Evolutionary conservation across 1,284 basidiomycete species (phyloP).

Genomic region (Cutaneotrichosporon sp.): DNA sequence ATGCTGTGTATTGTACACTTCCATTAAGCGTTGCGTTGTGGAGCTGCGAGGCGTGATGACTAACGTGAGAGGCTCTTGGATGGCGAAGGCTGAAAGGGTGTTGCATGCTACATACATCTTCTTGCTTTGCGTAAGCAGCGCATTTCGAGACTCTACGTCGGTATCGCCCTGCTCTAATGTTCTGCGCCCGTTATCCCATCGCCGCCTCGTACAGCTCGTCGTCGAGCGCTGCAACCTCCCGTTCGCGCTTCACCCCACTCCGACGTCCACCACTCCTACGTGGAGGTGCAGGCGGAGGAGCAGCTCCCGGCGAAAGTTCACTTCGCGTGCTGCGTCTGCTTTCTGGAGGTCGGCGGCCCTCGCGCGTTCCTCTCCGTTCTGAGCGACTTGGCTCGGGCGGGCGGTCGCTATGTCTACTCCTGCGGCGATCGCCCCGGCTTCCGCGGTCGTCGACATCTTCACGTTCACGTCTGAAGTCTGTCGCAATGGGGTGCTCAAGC

Average conservation of each 20-base stretch:
- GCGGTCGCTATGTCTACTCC: no score
- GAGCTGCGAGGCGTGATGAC: no score
- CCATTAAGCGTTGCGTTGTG: no score
- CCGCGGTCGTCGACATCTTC: not conserved
- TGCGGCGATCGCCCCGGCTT: not conserved
- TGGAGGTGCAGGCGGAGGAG: not conserved
- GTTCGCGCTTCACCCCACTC: not conserved
- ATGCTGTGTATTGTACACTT: constrained; percentile 19
- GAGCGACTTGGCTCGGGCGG: not conserved
- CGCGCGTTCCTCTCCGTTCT: not conserved
- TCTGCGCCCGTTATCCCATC: not conserved
- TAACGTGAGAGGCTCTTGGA: no score
- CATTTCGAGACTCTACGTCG: not conserved
- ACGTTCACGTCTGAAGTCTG: not conserved
- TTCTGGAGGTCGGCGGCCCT: no score
- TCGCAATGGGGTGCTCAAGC: no score
- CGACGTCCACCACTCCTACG: not conserved
- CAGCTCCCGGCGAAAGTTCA: no score
- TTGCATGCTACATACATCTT: no score
- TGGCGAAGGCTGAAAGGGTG: no score
- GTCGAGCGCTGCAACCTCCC: not conserved
- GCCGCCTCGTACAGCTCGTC: constrained; percentile 5
- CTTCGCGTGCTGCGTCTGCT: no score
- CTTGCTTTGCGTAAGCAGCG: no score
- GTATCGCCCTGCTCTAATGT: not conserved